Evolutionary conservation across 2,329 filamentous ascomycete species (phyloP), one percentile per base, ranked within the genome.

Genomic region (Talaromyces sp.): DNA sequence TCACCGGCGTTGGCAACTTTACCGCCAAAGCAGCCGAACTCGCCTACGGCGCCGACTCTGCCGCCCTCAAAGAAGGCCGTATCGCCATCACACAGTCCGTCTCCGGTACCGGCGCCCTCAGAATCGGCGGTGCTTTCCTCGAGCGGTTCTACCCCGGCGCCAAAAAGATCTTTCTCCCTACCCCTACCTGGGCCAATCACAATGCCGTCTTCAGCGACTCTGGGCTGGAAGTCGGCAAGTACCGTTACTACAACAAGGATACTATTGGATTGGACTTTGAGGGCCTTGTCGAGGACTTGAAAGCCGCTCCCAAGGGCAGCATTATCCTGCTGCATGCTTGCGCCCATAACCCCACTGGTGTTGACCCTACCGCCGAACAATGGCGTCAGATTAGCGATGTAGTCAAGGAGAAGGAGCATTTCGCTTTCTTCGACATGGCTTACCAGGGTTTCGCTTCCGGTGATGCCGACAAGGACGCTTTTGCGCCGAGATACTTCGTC

Each of bases 171-270:
- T 98, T 96, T 84, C 92, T 99, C 76, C 95, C 95, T 66, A 93
- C 84, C 63, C 95, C 95, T 59, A 96, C 92, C 71, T 99, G 95
- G 95, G 95, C 93, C 72, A 98, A 99, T 86, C 95, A 99, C 84
- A 91, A 87, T 76, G 93, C 93, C 67, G 91, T 99, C 78, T 98
- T 99, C 87, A 88, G 86, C 80, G 93, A 98, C 80, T 90, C 91
- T 35, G 92, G 93, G 63, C 86, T 99, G 68, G 85, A 91, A 80
- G 92, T 98, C 66, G 88, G 93, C 81, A 92, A 93, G 82, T 99
- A 99, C 86, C 86, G 91, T 72, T 99, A 99, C 88, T 99, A 98
- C 84, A 91, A 98, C 87, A 96, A 96, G 85, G 88, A 96, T 76
- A 98, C 93, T 74, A 98, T 97, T 76, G 93, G 93, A 62, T 89